Conservation (phyloP, 83 land plant species). For the Thuja plicata region DNA sequence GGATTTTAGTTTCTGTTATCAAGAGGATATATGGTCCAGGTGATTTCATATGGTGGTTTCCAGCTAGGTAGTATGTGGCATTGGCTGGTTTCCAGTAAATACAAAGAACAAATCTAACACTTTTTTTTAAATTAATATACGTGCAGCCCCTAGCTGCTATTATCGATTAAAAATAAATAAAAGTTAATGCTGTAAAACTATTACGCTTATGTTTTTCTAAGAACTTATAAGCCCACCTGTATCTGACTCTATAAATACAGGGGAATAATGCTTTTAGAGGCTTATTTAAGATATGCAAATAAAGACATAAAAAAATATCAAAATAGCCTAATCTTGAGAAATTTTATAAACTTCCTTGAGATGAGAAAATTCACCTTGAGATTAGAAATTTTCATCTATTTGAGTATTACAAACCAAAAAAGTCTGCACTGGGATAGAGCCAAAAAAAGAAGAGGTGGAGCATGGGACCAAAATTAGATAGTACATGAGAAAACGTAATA, state of each 20-base stretch:
- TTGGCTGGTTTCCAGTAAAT: no score
- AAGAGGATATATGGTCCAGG: no score
- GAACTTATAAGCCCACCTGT: not conserved
- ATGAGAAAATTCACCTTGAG: not conserved
- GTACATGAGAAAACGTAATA: not conserved
- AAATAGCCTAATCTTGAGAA: not conserved
- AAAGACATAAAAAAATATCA: not conserved
- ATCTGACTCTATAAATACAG: not conserved
- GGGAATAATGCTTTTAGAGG: not conserved
- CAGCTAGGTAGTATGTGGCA: no score
- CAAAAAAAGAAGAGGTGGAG: not conserved
- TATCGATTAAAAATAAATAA: no score
- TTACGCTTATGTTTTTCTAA: not conserved
- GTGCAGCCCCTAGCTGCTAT: no score
- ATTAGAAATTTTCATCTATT: not conserved
- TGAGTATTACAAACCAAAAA: not conserved
- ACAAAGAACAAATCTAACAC: no score
- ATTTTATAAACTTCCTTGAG: not conserved
- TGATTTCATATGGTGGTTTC: no score
- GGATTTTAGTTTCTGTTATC: no score
- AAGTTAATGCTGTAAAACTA: not conserved
- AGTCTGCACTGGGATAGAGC: not conserved
- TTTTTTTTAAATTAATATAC: no score
- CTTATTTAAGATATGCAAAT: not conserved
- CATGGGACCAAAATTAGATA: not conserved